A percentile compares a stretch with the other conserved stretches of the same genome.
These are phyloP conservation scores for Talaromyces trachyspermus DNA, from an alignment of 495 filamentous ascomycete genomes.

Conservation along the genomic window DNA sequence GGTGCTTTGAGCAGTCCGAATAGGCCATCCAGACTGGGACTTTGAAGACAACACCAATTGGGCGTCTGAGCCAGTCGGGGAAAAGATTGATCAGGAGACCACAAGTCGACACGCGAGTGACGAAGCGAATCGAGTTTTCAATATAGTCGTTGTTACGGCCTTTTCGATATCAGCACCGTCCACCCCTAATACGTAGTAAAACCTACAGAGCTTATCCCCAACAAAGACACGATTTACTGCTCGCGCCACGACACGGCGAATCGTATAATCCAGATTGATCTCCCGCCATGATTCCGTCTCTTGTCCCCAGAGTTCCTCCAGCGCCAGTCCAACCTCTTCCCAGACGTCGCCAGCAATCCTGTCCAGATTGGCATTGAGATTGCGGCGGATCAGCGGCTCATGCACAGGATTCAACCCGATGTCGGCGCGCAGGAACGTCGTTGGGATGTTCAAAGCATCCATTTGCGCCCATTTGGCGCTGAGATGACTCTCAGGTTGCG, in stretches of 20 bases:
- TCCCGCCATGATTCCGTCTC: constrained; percentile 15
- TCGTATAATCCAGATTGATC: constrained; percentile 16
- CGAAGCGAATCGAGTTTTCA: background rate
- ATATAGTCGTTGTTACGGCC: constrained; percentile 14
- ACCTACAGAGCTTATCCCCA: constrained; percentile 19
- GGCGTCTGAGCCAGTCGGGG: constrained; percentile 14
- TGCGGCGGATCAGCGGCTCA: background rate
- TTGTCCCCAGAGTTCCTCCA: constrained; percentile 16
- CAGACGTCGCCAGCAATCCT: constrained; percentile 1
- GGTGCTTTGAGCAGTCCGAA: constrained; percentile 11
- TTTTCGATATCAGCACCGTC: background rate
- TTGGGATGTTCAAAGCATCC: background rate
- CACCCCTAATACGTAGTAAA: background rate
- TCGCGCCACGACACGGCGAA: constrained; percentile 21
- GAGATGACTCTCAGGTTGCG: background rate
- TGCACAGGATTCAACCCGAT: background rate
- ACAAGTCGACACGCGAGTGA: background rate
- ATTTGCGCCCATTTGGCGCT: background rate
- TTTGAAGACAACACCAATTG: constrained; percentile 12
- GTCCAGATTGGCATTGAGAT: background rate
- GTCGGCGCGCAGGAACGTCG: background rate
- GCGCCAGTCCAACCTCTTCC: constrained; percentile 13
- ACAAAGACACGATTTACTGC: constrained; percentile 25
- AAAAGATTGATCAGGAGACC: background rate
- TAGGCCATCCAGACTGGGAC: constrained; percentile 5